Conservation (phyloP, 108 stramenopile species). For the Pseudonitzschia multiseries region DNA sequence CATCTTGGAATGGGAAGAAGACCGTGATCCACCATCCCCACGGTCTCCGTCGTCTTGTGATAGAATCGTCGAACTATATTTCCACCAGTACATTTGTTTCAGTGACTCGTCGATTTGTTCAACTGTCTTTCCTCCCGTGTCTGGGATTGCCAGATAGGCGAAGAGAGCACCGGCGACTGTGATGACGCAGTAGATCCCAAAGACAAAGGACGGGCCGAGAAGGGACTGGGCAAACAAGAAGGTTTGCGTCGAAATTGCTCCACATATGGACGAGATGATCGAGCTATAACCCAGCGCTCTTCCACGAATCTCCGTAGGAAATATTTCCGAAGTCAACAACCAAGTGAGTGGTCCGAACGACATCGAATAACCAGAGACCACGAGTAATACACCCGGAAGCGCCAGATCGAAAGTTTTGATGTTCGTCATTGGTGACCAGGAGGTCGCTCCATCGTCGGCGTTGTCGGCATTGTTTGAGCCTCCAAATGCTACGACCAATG, state of each 20-base stretch:
- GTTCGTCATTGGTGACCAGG: conserved; percentile 24
- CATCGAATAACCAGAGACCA: conserved; percentile 68
- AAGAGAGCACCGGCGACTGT: conserved; percentile 50
- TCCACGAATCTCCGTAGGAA: conserved; percentile 69
- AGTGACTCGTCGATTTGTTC: conserved; percentile 50
- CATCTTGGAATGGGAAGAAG: background rate
- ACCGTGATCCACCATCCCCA: background rate
- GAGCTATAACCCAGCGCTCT: conserved; percentile 64
- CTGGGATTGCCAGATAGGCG: conserved; percentile 60
- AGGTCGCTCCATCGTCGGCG: background rate
- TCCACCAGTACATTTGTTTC: conserved; percentile 59
- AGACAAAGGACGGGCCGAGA: conserved; percentile 43
- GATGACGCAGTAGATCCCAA: conserved; percentile 52
- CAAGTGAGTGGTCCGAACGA: conserved; percentile 73
- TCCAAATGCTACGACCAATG: conserved; percentile 48
- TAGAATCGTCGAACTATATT: conserved; percentile 12
- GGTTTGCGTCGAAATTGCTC: conserved; percentile 55
- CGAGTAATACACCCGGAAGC: conserved; percentile 55
- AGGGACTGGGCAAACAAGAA: conserved; percentile 46
- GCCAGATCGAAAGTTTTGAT: conserved; percentile 32
- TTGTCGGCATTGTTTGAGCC: conserved; percentile 9
- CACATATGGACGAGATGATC: conserved; percentile 58
- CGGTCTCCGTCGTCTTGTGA: background rate
- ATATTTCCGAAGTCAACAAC: conserved; percentile 69
- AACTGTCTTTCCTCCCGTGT: conserved; percentile 55